These are phyloP conservation scores for Pseudogymnoascus sp. DNA, from an alignment of 2,329 filamentous ascomycete genomes.

Conservation along the genomic window DNA sequence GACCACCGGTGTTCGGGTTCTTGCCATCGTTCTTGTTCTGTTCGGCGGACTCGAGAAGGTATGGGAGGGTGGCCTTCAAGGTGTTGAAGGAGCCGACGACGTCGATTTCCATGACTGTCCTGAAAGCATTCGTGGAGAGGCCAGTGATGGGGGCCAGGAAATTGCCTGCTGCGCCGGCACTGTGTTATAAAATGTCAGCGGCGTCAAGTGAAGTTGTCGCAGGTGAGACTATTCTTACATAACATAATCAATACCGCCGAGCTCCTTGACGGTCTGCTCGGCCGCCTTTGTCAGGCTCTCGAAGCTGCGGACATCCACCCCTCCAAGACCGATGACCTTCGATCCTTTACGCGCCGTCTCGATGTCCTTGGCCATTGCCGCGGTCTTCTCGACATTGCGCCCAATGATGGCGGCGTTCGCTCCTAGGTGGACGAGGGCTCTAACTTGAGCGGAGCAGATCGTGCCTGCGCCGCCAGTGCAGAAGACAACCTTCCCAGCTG, in stretches of 20 bases:
- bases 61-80: slow-evolving; percentile 79
- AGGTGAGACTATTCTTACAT: slow-evolving; percentile 51
- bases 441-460: slow-evolving; percentile 90
- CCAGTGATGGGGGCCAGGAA: slow-evolving; percentile 81
- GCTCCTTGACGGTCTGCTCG: slow-evolving; percentile 68
- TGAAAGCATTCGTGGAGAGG: slow-evolving; percentile 84
- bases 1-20: slow-evolving; percentile 56
- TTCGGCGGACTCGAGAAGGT: slow-evolving; percentile 67
- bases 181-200: slow-evolving; percentile 30
- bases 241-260: slow-evolving; percentile 85
- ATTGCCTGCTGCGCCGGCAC: slow-evolving; percentile 90
- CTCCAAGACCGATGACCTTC: slow-evolving; percentile 79
- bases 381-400: slow-evolving; percentile 81
- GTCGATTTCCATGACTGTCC: slow-evolving; percentile 92
- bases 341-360: slow-evolving; percentile 68
- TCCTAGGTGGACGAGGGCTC: slow-evolving; percentile 82
- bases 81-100: slow-evolving; percentile 91
- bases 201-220: neutral
- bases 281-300: slow-evolving; percentile 65
- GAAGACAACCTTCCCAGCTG: slow-evolving; percentile 83
- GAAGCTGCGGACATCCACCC: slow-evolving; percentile 67
- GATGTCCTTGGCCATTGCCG: slow-evolving; percentile 71
- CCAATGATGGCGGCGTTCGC: slow-evolving; percentile 93
- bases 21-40: slow-evolving; percentile 51
- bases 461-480: slow-evolving; percentile 90